Percentiles rank a stretch among this genome's conserved stretches.
phyloP scores from a whole-genome alignment of 2,329 filamentous ascomycete genomes.

The Colletotrichum tanaceti region DNA sequence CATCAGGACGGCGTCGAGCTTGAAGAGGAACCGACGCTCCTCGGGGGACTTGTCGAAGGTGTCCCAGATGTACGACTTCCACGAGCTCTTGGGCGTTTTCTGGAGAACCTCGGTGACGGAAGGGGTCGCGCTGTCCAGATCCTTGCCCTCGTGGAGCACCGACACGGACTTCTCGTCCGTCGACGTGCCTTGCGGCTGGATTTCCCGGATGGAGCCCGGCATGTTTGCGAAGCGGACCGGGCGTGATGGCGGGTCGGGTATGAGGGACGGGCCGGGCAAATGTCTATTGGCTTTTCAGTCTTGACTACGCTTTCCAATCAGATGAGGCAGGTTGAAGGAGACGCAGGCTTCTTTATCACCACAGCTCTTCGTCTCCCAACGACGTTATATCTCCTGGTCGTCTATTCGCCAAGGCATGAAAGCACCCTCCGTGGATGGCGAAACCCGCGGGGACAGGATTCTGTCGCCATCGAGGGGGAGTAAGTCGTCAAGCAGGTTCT shows the following conservation, averaged over 20 bases:
- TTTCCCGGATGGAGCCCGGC: slow-evolving; percentile 1
- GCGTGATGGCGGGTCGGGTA: background rate
- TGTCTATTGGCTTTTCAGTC: background rate
- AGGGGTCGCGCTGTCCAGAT: background rate
- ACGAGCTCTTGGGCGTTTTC: slow-evolving; percentile 52
- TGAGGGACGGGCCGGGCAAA: background rate
- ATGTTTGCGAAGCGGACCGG: background rate
- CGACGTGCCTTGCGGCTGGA: background rate
- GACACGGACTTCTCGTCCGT: slow-evolving; percentile 10
- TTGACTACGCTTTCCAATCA: background rate
- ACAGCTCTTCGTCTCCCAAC: background rate
- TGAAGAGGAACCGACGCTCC: slow-evolving; percentile 55
- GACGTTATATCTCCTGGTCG: slow-evolving; percentile 23
- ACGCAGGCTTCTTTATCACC: background rate
- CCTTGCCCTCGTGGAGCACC: slow-evolving; percentile 7
- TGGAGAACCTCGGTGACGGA: slow-evolving; percentile 40
- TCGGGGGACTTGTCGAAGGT: slow-evolving; percentile 57
- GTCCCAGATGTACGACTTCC: slow-evolving; percentile 62
- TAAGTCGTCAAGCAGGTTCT: slow-evolving; percentile 28
- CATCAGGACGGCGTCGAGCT: slow-evolving; percentile 55
- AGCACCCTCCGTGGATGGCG: background rate
- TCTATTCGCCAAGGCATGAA: slow-evolving; percentile 19
- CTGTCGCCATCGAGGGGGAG: slow-evolving; percentile 21
- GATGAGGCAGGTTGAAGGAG: background rate
- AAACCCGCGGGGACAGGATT: background rate